Evolutionary conservation across 768 basidiomycete genomes (phyloP).

Genomic region (Naganishia kalamii): DNA sequence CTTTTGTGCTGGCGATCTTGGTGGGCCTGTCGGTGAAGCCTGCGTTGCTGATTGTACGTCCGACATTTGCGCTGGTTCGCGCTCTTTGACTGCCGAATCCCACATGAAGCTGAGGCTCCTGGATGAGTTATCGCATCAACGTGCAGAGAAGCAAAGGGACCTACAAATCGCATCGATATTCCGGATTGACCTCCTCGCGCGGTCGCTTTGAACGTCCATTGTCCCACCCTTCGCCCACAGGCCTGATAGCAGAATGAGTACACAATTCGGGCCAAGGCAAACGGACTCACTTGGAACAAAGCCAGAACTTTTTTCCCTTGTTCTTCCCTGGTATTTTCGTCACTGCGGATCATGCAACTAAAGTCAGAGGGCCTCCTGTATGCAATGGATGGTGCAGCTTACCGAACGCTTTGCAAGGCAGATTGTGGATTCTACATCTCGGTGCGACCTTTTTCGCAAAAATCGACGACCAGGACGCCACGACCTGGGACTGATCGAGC

Average conservation of each 20-base stretch:
- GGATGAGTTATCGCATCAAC: neutral
- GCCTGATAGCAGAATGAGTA: conserved; percentile 25
- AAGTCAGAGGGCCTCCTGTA: neutral
- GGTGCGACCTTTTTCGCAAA: conserved; percentile 46
- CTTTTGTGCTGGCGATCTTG: neutral
- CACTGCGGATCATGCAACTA: conserved; percentile 21
- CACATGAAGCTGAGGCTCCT: conserved; percentile 38
- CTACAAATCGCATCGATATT: conserved; percentile 45
- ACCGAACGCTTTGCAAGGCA: conserved; percentile 45
- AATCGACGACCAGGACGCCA: conserved; percentile 38
- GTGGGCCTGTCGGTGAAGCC: neutral
- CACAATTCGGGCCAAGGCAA: neutral
- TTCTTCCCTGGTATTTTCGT: conserved; percentile 45
- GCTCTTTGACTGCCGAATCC: conserved; percentile 37
- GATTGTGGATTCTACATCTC: conserved; percentile 40
- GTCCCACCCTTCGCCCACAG: conserved; percentile 45
- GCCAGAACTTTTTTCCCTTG: conserved; percentile 46
- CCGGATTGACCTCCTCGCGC: conserved; percentile 43
- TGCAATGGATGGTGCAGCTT: conserved; percentile 13
- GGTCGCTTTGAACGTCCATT: conserved; percentile 39
- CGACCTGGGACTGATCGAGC: conserved; percentile 32
- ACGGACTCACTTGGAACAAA: conserved; percentile 42
- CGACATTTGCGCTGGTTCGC: neutral
- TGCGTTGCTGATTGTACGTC: neutral
- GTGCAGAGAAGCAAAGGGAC: conserved; percentile 11